Percentiles rank a stretch among this genome's conserved stretches.
Conservation (phyloP, 1,284 basidiomycete species). For the Pseudozyma hubeiensis region DNA sequence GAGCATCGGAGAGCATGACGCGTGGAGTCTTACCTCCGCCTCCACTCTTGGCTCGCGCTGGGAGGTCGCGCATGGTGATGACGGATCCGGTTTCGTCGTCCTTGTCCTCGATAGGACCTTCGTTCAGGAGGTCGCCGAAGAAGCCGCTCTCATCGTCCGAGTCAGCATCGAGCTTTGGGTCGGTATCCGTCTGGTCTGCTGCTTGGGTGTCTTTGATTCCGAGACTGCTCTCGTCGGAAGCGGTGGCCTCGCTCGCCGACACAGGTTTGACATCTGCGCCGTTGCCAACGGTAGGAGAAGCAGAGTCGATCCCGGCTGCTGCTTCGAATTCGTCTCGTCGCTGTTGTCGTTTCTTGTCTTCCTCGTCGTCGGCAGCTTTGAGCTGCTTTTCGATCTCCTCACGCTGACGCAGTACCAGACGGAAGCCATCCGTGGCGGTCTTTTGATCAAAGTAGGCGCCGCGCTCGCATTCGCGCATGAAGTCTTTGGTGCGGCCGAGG, state of each 20-base stretch:
- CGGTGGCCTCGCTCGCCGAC: neutral
- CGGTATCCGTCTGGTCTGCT: conserved; percentile 8
- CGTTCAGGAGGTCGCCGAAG: conserved; percentile 81
- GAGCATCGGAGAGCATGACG: conserved; percentile 59
- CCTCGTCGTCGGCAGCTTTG: conserved; percentile 43
- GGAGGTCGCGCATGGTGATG: conserved; percentile 50
- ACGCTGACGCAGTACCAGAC: conserved; percentile 56
- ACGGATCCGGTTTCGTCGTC: conserved; percentile 45
- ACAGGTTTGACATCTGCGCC: neutral
- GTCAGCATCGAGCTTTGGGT: conserved; percentile 13
- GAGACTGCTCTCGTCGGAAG: neutral
- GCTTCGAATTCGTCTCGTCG: conserved; percentile 72
- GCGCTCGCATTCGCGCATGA: conserved; percentile 60
- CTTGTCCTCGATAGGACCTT: conserved; percentile 79
- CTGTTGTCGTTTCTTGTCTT: conserved; percentile 68
- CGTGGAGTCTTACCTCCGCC: conserved; percentile 60
- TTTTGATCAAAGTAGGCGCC: conserved; percentile 56
- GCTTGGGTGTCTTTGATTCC: neutral
- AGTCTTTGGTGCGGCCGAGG: conserved; percentile 45
- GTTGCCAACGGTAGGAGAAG: conserved; percentile 6
- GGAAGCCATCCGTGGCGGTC: conserved; percentile 49
- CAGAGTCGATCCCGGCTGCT: conserved; percentile 18
- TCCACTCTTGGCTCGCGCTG: conserved; percentile 54
- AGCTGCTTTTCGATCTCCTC: conserved; percentile 47
- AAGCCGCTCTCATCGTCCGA: conserved; percentile 73